Evolutionary conservation across 805 yeast genomes (phyloP), one percentile per base, ranked within the genome.

Genomic region (Sungouiella thailandica): DNA sequence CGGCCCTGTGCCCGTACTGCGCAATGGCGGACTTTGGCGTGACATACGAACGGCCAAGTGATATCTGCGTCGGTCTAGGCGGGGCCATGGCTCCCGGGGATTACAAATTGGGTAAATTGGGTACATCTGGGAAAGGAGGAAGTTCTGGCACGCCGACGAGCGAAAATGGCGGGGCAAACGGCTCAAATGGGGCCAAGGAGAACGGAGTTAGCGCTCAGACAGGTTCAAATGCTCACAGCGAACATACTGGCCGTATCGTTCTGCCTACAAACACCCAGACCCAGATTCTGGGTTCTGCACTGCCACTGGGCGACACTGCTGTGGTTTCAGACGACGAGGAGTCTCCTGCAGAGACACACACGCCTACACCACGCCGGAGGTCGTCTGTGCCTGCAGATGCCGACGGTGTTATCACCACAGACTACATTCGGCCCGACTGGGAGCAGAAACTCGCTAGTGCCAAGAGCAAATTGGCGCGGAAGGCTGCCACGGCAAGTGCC

Each of bases 401-500:
- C 17, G 76, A 81, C 4, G 73, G 72, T 9, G 95, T 85, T 4
- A 70, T 88, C 17, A 79, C 90, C 0, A 76, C 87, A 7, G 98
- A 90, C 59, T 62, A 58, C 42, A 84, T 90, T 26, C 70, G 97
- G 32, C 97, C 98, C 1, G 96, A 86, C 52, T 90, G 98, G 98
- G 88, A 85, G 49, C 60, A 68, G 13, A 83, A 78, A 43, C 70
- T 90, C 30, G 66, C 71, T 7, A 69, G 76, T 32, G 95, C 96
- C 4, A 73, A 89, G 32, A 72, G 80, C 38, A 80, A 80, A 44
- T 62, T 87, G 23, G 96, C 95, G 0, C 73, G 95, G 37, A 73
- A 87, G 49, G 80, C 96, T 0, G 97, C 97, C 0, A 86, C 95
- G 10, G 97, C 97, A 0, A 85, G 86, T 22, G 96, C 96, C 1